phyloP scores from a whole-genome alignment of 257 asterid genomes.

The Solanum sejunctum region DNA sequence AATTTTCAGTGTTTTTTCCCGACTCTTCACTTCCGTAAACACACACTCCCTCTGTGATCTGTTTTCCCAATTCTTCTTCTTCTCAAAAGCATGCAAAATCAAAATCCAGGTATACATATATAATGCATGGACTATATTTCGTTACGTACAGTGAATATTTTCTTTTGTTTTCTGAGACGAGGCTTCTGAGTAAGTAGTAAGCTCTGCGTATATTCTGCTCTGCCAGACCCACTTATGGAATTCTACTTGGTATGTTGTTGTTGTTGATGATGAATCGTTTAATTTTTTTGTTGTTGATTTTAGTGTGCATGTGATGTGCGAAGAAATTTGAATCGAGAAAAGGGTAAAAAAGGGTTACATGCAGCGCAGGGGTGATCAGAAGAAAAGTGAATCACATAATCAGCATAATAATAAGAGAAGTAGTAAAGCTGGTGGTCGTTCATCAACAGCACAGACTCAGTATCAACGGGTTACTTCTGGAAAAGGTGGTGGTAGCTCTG shows the following conservation, averaged over 20 bases:
- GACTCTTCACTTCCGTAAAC: background rate
- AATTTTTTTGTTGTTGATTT: background rate
- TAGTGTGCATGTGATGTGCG: background rate
- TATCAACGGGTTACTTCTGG: constrained; percentile 5
- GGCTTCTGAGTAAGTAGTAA: no score
- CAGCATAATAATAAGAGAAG: background rate
- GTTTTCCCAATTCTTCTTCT: background rate
- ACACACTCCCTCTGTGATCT: background rate
- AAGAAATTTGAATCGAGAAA: background rate
- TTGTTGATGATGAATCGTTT: background rate
- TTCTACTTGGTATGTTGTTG: background rate
- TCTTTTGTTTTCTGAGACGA: no score
- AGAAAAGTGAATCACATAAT: background rate
- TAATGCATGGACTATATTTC: background rate
- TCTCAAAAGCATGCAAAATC: background rate
- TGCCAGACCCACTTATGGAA: no score
- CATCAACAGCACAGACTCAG: background rate
- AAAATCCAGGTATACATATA: background rate
- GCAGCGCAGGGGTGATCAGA: background rate
- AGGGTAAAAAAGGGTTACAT: background rate
- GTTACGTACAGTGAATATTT: background rate
- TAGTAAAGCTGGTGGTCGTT: background rate
- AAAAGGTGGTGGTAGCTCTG: constrained; percentile 5
- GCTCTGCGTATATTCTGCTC: no score
- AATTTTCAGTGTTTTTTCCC: background rate